Conservation (phyloP, 139 green algal species). For the Volvox reticuliferus region DNA sequence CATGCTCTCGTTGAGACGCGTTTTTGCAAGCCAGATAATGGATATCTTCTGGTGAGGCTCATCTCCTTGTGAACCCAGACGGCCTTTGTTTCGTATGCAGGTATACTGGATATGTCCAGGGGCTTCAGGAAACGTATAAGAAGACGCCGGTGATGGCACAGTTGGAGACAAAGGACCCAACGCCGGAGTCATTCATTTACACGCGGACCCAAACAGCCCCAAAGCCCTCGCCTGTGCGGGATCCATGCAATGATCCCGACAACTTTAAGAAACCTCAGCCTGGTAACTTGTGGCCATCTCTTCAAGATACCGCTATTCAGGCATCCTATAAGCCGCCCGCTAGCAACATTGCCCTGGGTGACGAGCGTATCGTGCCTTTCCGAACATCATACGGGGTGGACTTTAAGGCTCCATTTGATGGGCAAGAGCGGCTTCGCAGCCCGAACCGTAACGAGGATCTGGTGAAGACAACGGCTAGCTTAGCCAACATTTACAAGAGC, state of each 20-base stretch:
- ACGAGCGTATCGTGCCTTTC: constrained; percentile 77
- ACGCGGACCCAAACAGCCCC: constrained; percentile 59
- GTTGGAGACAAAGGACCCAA: constrained; percentile 71
- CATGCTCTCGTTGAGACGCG: too few species aligned
- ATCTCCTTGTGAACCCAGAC: background rate
- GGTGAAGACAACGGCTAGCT: constrained; percentile 63
- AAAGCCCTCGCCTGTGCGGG: constrained; percentile 47
- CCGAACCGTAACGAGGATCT: constrained; percentile 86
- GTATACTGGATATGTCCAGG: constrained; percentile 81
- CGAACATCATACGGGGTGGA: constrained; percentile 76
- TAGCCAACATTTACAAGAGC: constrained; percentile 74
- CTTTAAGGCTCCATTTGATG: constrained; percentile 76
- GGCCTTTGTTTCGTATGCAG: constrained; percentile 48
- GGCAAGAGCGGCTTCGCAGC: constrained; percentile 67
- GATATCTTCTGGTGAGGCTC: too few species aligned
- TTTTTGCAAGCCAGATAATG: too few species aligned
- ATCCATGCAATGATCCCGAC: constrained; percentile 76
- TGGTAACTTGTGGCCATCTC: constrained; percentile 75
- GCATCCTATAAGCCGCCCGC: constrained; percentile 72
- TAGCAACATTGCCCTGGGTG: constrained; percentile 77
- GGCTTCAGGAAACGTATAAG: constrained; percentile 72
- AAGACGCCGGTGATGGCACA: constrained; percentile 82
- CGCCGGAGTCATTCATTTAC: constrained; percentile 73
- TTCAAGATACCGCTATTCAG: constrained; percentile 69
- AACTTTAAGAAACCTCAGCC: constrained; percentile 64